Evolutionary conservation across 257 asterid genomes (phyloP).

Genomic region (Datura wrightii): DNA sequence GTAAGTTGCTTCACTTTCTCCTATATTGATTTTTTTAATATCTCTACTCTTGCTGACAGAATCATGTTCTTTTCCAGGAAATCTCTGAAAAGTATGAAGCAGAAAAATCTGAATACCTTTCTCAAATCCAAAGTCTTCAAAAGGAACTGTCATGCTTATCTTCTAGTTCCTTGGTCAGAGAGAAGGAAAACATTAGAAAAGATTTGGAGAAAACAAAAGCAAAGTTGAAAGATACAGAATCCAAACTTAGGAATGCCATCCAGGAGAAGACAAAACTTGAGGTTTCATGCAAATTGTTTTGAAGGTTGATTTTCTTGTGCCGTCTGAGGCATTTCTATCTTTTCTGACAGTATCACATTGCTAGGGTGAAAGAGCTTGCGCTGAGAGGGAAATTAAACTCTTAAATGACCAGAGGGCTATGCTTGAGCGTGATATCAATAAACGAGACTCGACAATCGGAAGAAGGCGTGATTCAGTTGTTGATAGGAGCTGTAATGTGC

Average conservation of each 20-base stretch:
- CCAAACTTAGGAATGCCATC: constrained; percentile 77
- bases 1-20: constrained; percentile 50
- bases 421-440: constrained; percentile 90
- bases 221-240: constrained; percentile 82
- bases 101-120: constrained; percentile 58
- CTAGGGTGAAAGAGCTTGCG: constrained; percentile 89
- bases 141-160: constrained; percentile 70
- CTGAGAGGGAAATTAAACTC: constrained; percentile 81
- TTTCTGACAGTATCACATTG: constrained; percentile 33
- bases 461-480: constrained; percentile 64
- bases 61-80: constrained; percentile 57
- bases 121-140: constrained; percentile 64
- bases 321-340: constrained; percentile 26
- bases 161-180: constrained; percentile 77
- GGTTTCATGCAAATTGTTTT: constrained; percentile 51
- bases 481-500: constrained; percentile 67
- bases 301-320: constrained; percentile 35
- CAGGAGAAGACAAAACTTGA: constrained; percentile 98
- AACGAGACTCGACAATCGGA: constrained; percentile 68
- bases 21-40: not conserved
- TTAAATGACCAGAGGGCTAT: constrained; percentile 72
- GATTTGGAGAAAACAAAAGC: constrained; percentile 88
- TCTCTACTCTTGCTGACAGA: constrained; percentile 37
- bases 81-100: constrained; percentile 58
- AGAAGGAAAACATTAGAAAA: constrained; percentile 82